These are phyloP conservation scores for Rutidosis leptorrhynchoides DNA, from an alignment of 129 eudicot species.

Conservation along the genomic window DNA sequence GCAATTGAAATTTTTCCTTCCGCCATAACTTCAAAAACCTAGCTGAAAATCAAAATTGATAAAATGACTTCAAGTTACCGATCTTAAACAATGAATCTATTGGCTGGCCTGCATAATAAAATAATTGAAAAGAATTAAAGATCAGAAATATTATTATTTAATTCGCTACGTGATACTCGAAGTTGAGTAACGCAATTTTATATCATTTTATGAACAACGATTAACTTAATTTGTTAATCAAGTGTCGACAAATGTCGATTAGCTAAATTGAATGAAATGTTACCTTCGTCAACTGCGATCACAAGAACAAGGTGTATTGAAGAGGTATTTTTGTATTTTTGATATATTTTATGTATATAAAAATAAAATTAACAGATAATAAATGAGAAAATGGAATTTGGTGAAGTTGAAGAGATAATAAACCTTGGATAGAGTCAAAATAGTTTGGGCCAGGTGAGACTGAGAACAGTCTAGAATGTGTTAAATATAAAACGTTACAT, in stretches of 20 bases:
- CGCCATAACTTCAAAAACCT: slow-evolving; percentile 38
- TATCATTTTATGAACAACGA: background rate
- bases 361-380: no score
- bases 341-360: no score
- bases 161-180: background rate
- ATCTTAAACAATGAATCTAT: background rate
- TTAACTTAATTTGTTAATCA: background rate
- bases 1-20: slow-evolving; percentile 56
- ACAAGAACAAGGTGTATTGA: background rate
- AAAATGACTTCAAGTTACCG: slow-evolving; percentile 7
- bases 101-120: slow-evolving; percentile 17
- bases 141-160: no score
- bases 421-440: background rate
- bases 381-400: background rate
- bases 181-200: background rate
- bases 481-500: background rate
- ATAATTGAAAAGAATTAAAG: background rate
- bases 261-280: slow-evolving; percentile 5
- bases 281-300: slow-evolving; percentile 15
- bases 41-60: slow-evolving; percentile 2
- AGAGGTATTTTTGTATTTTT: no score
- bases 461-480: slow-evolving; percentile 1
- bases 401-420: background rate
- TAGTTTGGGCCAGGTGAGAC: background rate
- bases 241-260: slow-evolving; percentile 21